A percentile compares a stretch with the other conserved stretches of the same genome.
Evolutionary conservation across 768 basidiomycete species (phyloP).

Genomic region (Kwoniella pini): DNA sequence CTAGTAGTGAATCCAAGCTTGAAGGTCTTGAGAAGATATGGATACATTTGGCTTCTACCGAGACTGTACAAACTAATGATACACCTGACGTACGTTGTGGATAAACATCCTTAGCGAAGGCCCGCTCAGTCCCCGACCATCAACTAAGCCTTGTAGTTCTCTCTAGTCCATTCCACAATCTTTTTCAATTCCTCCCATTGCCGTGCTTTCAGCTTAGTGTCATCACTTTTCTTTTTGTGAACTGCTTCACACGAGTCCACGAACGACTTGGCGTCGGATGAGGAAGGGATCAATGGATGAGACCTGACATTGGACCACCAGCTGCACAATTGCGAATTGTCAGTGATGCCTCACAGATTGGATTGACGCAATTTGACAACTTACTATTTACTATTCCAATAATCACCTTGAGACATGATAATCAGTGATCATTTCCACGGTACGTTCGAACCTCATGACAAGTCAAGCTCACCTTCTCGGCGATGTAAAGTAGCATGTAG

Average conservation of each 20-base stretch:
- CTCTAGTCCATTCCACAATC: constrained; percentile 46
- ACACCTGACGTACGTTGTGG: too few species aligned
- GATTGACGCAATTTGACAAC: constrained; percentile 8
- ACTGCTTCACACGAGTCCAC: constrained; percentile 46
- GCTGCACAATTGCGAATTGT: constrained; percentile 28
- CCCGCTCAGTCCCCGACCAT: too few species aligned
- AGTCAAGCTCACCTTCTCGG: constrained; percentile 43
- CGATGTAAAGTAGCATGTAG: constrained; percentile 51
- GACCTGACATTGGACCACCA: constrained; percentile 45
- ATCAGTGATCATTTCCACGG: not conserved
- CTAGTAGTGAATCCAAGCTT: too few species aligned
- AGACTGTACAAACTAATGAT: too few species aligned
- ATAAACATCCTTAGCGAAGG: too few species aligned
- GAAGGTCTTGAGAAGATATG: too few species aligned
- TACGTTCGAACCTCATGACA: not conserved
- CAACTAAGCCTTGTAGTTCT: constrained; percentile 34
- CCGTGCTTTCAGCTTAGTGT: constrained; percentile 31
- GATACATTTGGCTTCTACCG: too few species aligned
- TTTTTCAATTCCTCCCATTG: constrained; percentile 50
- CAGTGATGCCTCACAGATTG: too few species aligned
- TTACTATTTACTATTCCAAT: constrained; percentile 54
- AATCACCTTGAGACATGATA: constrained; percentile 44
- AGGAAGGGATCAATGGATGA: constrained; percentile 37
- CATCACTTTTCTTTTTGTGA: constrained; percentile 11
- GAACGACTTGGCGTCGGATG: constrained; percentile 38